Percentiles rank a stretch among this genome's conserved stretches.
Evolutionary conservation across 208 protist genomes (phyloP).

Genomic region (Cochliopodium minus): DNA sequence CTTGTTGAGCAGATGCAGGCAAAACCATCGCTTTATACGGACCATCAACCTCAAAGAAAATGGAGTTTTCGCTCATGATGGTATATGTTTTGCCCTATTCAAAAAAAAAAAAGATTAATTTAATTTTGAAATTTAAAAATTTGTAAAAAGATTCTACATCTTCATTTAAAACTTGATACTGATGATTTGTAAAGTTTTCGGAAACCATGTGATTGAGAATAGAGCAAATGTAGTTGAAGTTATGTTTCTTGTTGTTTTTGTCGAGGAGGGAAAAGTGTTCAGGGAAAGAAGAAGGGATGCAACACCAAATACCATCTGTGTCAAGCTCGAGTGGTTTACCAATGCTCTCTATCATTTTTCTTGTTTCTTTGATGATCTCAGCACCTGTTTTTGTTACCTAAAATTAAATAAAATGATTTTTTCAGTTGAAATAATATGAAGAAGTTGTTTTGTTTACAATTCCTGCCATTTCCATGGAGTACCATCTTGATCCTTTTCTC

Average conservation of each 20-base stretch:
- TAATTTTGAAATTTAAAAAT: too few species aligned
- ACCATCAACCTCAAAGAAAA: slow-evolving; percentile 99
- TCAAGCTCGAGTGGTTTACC: slow-evolving; percentile 97
- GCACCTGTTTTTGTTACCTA: slow-evolving; percentile 86
- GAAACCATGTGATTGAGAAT: slow-evolving; percentile 95
- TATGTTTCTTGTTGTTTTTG: slow-evolving; percentile 35
- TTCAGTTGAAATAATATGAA: slow-evolving; percentile 2
- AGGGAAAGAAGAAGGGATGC: slow-evolving; percentile 86
- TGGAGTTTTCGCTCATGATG: slow-evolving; percentile 72
- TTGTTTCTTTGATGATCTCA: slow-evolving; percentile 93
- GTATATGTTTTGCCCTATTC: too few species aligned
- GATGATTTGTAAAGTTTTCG: slow-evolving; percentile 89
- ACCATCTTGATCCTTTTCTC: slow-evolving; percentile 93
- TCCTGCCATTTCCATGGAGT: slow-evolving; percentile 99
- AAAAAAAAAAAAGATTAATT: too few species aligned
- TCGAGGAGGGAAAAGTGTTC: slow-evolving; percentile 75
- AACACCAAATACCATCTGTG: slow-evolving; percentile 99
- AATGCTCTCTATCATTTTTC: slow-evolving; percentile 85
- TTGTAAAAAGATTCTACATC: too few species aligned
- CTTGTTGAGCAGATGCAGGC: slow-evolving; percentile 92
- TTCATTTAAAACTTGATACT: slow-evolving; percentile 79
- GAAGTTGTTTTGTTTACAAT: too few species aligned
- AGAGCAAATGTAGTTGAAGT: slow-evolving; percentile 84
- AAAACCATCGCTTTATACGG: slow-evolving; percentile 98
- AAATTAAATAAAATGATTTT: too few species aligned